These are phyloP conservation scores for Cordyceps javanica DNA, from an alignment of 2,329 filamentous ascomycete genomes.

Conservation along the genomic window DNA sequence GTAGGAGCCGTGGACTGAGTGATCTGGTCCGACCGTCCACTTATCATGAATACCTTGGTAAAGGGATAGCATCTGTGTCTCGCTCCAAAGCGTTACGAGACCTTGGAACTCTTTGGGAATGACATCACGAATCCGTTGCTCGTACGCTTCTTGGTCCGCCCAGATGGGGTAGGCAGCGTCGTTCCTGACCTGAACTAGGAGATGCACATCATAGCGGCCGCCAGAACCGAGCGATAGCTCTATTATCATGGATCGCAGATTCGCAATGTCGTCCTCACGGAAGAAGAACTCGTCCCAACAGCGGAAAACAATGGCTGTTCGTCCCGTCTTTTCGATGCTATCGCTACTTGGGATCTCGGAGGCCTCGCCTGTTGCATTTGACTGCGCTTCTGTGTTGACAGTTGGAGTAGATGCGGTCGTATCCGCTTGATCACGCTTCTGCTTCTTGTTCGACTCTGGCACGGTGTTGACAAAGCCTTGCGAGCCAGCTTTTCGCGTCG, in stretches of 20 bases:
- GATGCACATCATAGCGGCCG: conserved; percentile 79
- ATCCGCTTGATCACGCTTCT: conserved; percentile 10
- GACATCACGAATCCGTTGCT: conserved; percentile 58
- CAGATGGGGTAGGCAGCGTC: conserved; percentile 70
- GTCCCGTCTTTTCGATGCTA: conserved; percentile 31
- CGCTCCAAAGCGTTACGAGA: conserved; percentile 87
- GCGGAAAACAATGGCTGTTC: conserved; percentile 75
- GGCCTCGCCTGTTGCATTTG: not conserved
- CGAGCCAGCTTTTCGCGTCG: conserved; percentile 32
- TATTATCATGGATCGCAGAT: conserved; percentile 75
- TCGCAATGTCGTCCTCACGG: conserved; percentile 73
- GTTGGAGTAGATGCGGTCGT: conserved; percentile 14
- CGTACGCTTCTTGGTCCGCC: conserved; percentile 65
- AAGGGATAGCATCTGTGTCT: conserved; percentile 83
- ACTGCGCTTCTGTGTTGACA: conserved; percentile 15
- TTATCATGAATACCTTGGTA: conserved; percentile 84
- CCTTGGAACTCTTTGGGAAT: conserved; percentile 82
- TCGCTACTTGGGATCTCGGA: conserved; percentile 14
- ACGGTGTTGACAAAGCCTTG: conserved; percentile 48
- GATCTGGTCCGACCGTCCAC: conserved; percentile 55
- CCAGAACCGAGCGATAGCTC: conserved; percentile 77
- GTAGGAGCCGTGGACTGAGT: conserved; percentile 87
- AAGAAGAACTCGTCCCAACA: conserved; percentile 78
- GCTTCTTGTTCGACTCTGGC: conserved; percentile 12
- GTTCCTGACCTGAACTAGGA: conserved; percentile 77